These are phyloP conservation scores for Magnolia sinica DNA, from an alignment of 164 flowering plant species.

Conservation along the genomic window DNA sequence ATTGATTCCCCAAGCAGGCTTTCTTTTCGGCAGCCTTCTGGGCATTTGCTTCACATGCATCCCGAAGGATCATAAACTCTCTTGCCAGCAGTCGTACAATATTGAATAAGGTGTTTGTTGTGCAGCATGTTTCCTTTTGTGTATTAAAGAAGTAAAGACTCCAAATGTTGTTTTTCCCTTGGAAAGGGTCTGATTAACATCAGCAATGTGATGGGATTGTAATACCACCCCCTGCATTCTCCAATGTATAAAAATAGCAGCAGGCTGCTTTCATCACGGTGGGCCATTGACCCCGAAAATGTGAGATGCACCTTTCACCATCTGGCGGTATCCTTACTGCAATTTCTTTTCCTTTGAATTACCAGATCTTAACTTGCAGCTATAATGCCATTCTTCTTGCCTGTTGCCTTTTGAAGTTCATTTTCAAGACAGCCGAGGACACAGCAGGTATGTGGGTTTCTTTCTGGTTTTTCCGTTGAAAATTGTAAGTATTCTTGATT, in stretches of 20 bases:
- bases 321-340: background rate
- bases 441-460: background rate
- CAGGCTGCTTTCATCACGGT: too few relatives aligned
- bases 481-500: too few relatives aligned
- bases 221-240: background rate
- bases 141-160: background rate
- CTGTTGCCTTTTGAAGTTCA: background rate
- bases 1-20: slow-evolving; percentile 86
- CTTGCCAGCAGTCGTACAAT: too few relatives aligned
- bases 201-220: background rate
- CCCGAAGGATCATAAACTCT: background rate
- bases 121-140: background rate
- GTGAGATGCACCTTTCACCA: background rate
- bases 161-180: background rate
- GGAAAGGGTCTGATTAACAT: background rate
- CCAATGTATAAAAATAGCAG: background rate
- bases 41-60: slow-evolving; percentile 5
- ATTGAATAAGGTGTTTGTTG: background rate
- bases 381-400: background rate
- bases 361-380: background rate
- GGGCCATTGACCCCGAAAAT: background rate
- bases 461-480: background rate
- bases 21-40: slow-evolving; percentile 44
- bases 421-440: background rate
- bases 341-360: background rate